Conservation (phyloP, 1,284 basidiomycete species). For the Trichosporon faecale region DNA sequence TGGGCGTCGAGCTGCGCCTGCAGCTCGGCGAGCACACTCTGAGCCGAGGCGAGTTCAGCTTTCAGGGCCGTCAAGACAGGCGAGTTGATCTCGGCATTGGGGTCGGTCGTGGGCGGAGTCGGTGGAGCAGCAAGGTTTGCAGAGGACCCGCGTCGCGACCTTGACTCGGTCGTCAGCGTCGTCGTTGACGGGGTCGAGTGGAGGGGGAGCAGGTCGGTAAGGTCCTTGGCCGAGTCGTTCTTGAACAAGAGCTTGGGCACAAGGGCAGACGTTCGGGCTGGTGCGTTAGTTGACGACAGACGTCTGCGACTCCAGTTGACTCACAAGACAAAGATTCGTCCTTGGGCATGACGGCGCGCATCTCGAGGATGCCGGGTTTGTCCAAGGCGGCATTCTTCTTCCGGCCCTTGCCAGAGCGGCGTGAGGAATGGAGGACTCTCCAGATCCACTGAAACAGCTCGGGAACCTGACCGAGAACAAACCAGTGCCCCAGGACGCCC, state of each 20-base stretch:
- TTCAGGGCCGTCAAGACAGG: constrained; percentile 71
- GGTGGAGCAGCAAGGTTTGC: constrained; percentile 34
- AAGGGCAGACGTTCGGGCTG: constrained; percentile 16
- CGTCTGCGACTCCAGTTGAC: background rate
- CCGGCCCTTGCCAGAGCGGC: constrained; percentile 39
- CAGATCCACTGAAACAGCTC: constrained; percentile 38
- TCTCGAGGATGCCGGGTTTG: constrained; percentile 42
- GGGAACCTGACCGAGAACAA: constrained; percentile 39
- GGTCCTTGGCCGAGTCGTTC: constrained; percentile 27
- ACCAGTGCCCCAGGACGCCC: constrained; percentile 46
- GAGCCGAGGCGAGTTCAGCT: constrained; percentile 68
- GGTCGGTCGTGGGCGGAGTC: constrained; percentile 30
- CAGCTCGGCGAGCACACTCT: constrained; percentile 66
- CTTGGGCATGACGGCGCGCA: constrained; percentile 40
- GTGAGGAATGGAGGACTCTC: constrained; percentile 25
- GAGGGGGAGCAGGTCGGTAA: constrained; percentile 44
- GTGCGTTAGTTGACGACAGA: background rate
- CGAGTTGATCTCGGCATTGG: constrained; percentile 50
- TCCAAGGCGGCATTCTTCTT: constrained; percentile 37
- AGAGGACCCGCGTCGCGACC: constrained; percentile 40
- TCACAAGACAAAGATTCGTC: constrained; percentile 32
- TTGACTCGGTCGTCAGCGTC: constrained; percentile 19
- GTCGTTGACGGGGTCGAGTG: constrained; percentile 40
- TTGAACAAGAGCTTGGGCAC: constrained; percentile 26
- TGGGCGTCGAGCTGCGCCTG: constrained; percentile 72